Conservation (phyloP, 176 grass and related monocot genomes). For the Chloris gayana region DNA sequence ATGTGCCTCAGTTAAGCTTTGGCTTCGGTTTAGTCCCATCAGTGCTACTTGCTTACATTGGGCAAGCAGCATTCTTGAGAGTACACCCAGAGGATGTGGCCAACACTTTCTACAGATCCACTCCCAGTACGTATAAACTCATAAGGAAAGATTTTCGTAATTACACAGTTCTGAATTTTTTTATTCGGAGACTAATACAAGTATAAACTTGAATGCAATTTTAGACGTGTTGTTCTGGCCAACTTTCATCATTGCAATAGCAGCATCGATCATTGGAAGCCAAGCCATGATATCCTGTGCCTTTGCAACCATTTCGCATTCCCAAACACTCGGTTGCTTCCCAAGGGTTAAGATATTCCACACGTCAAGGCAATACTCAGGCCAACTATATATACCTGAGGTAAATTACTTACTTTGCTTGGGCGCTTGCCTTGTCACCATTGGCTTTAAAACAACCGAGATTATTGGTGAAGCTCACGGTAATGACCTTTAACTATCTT, state of each 20-base stretch:
- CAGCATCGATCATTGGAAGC: constrained; percentile 57
- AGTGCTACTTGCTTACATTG: constrained; percentile 59
- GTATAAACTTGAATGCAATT: background rate
- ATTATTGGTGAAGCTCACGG: constrained; percentile 73
- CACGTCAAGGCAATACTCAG: constrained; percentile 58
- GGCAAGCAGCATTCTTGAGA: constrained; percentile 66
- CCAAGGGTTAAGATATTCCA: constrained; percentile 60
- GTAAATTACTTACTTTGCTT: constrained; percentile 58
- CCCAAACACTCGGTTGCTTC: constrained; percentile 60
- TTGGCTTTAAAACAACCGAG: constrained; percentile 54
- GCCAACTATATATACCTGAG: constrained; percentile 74
- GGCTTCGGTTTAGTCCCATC: constrained; percentile 48
- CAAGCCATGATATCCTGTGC: constrained; percentile 73
- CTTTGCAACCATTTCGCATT: constrained; percentile 64
- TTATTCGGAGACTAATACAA: background rate
- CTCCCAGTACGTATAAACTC: constrained; percentile 54
- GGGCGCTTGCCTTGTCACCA: constrained; percentile 44
- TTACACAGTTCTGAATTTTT: background rate
- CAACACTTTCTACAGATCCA: constrained; percentile 61
- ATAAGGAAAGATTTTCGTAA: background rate
- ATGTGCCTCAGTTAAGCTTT: constrained; percentile 48
- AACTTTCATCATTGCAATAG: constrained; percentile 51
- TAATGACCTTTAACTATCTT: constrained; percentile 24
- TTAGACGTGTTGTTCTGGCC: constrained; percentile 63
- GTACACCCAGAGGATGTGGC: constrained; percentile 34